These are phyloP conservation scores for Emmonsiellopsis sp. DNA, from an alignment of 2,329 filamentous ascomycete species.

Conservation along the genomic window DNA sequence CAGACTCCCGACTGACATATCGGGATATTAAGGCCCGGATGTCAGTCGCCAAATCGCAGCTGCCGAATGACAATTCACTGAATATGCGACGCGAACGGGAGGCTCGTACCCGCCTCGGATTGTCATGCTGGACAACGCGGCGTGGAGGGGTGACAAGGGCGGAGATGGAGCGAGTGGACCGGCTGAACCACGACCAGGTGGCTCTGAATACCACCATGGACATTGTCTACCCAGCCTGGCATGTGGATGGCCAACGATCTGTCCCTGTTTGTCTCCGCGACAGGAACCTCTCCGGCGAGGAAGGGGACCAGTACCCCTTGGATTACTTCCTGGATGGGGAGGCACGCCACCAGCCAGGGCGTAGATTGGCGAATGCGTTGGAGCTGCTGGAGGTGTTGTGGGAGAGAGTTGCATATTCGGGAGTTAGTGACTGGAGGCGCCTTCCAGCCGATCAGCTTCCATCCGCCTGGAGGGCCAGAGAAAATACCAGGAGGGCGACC, in stretches of 20 bases:
- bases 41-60: slow-evolving; percentile 9
- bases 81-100: slow-evolving; percentile 22
- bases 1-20: slow-evolving; percentile 20
- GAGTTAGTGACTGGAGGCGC: slow-evolving; percentile 12
- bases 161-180: slow-evolving; percentile 21
- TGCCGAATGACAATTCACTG: slow-evolving; percentile 18
- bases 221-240: slow-evolving; percentile 10
- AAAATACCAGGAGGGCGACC: neutral
- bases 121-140: slow-evolving; percentile 20
- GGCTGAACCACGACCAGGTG: slow-evolving; percentile 15
- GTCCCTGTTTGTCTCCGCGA: slow-evolving; percentile 11
- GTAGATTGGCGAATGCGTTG: slow-evolving; percentile 9
- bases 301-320: slow-evolving; percentile 10
- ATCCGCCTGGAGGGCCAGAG: slow-evolving; percentile 8
- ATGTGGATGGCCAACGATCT: neutral
- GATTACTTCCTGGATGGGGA: slow-evolving; percentile 14
- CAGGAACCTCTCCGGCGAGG: slow-evolving; percentile 7
- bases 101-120: slow-evolving; percentile 16
- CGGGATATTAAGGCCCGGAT: slow-evolving; percentile 23
- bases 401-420: slow-evolving; percentile 7
- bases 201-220: slow-evolving; percentile 19
- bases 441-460: slow-evolving; percentile 14
- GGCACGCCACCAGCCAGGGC: slow-evolving; percentile 8
- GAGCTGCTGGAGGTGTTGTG: slow-evolving; percentile 13
- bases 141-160: slow-evolving; percentile 12